Base-by-base conservation (phyloP, 148 eudicot genomes). In the Dysphania ambrosioides region DNA sequence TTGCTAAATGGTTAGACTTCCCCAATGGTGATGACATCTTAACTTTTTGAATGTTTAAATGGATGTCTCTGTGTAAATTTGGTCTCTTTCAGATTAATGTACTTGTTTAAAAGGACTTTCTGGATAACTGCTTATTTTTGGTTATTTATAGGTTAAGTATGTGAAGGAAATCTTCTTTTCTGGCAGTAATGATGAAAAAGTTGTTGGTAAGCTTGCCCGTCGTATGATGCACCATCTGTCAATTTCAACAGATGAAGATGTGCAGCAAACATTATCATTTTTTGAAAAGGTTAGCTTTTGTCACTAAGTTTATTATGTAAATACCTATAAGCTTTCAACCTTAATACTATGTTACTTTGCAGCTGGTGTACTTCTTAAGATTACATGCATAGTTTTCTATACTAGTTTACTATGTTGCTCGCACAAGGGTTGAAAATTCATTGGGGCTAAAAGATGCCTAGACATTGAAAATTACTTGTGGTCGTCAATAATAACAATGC, bases 191-290 rank as follows among this genome's bases (percentile, higher is more conserved):
- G 86, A 85, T 57, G 76, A 70, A 63, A 74, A 73, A 61, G 65
- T 76, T 42, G 73, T 79, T 78, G 93, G 88, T 41, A 88, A 74
- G 68, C 71, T 53, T 79, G 95, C 97, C 36, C 88, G 89, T 42
- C 86, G 86, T 38, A 93, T 93, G 97, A 88, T 91, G 97, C 74
- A 79, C 73, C 79, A 88, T 79, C 80, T 93, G 16, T 93, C 98
- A 31, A 85, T 91, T 73, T 66, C 87, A 26, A 81, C 90, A 29
- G 95, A 89, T 53, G 98, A 93, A 63, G 93, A 91, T 78, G 70
- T 93, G 68, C 97, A 93, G 36, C 93, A 87, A 65, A 91, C 90
- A 3, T 82, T 93, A 26, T 88, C 98, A 18, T 93, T 91, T 71
- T 87, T 91, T 70, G 91, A 91, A 79, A 93, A 90, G 96, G 97